Conservation (phyloP, 495 filamentous ascomycete genomes). For the Penicillium silybi region DNA sequence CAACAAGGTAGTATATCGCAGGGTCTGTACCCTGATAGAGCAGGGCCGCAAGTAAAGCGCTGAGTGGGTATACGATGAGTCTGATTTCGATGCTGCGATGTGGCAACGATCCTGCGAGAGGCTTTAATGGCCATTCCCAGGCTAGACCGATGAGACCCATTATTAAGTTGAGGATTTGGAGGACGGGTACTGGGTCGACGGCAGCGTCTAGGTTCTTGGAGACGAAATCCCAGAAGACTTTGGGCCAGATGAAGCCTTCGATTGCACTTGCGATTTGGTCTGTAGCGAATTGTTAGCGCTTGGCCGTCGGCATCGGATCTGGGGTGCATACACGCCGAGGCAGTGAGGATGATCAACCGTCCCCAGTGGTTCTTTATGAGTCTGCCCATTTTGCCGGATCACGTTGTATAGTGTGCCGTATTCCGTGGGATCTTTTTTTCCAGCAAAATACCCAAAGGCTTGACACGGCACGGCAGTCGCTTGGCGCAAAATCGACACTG, state of each 20-base stretch:
- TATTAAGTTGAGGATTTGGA: conserved; percentile 95
- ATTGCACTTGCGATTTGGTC: conserved; percentile 85
- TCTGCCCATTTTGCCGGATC: conserved; percentile 68
- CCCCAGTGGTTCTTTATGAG: conserved; percentile 99
- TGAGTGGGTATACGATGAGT: conserved; percentile 78
- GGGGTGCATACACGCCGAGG: conserved; percentile 67
- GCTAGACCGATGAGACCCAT: conserved; percentile 75
- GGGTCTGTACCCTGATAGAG: conserved; percentile 92
- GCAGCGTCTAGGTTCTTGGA: conserved; percentile 85
- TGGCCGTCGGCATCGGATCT: neutral
- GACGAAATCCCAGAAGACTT: conserved; percentile 96
- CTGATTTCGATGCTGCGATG: conserved; percentile 87
- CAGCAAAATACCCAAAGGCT: conserved; percentile 22
- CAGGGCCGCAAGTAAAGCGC: conserved; percentile 67
- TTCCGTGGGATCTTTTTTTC: conserved; percentile 17
- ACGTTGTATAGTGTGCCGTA: neutral
- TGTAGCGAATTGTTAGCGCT: conserved; percentile 19
- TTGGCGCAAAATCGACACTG: too few species aligned
- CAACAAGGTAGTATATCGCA: conserved; percentile 88
- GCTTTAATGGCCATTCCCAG: conserved; percentile 86
- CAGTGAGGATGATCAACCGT: conserved; percentile 82
- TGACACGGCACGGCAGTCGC: neutral
- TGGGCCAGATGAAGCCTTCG: conserved; percentile 95
- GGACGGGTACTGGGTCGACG: conserved; percentile 80
- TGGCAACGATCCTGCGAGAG: conserved; percentile 57